Base-by-base conservation (phyloP, 306 rosid species). In the Vigna trinervia region DNA sequence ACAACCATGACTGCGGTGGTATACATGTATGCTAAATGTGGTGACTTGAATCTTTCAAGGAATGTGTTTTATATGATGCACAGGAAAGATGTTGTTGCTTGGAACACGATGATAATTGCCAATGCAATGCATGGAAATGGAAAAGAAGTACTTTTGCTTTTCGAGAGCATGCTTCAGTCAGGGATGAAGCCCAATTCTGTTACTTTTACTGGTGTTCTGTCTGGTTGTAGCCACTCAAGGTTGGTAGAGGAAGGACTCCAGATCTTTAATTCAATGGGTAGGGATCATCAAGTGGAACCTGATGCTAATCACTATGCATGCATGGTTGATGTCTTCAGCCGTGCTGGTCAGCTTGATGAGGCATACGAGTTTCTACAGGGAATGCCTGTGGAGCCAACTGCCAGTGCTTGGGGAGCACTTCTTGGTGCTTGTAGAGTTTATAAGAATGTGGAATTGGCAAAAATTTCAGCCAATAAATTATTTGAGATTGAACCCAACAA, bases 221-320 rank as follows among this genome's bases (percentile, higher is more conserved):
- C 87, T 36, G 88, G 92, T 65, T 86, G 92, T 84, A 84, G 92
- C 71, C 92, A 88, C 81, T 86, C 92, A 30, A 59, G 74, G 62
- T 72, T 86, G 22, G 90, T 86, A 47, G 88, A 84, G 12, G 82
- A 86, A 71, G 90, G 88, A 65, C 60, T 82, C 14, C 39, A 38
- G 34, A 77, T 84, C 39, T 86, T 88, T 53, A 47, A 80, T 68
- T 88, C 88, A 34, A 88, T 86, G 89, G 64, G 20, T 75, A 82
- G 77, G 79, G 86, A 80, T 84, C 80, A 86, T 83, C 80, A 51
- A 4, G 56, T 85, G 39, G 85, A 80, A 58, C 86, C 93, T 51
- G 82, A 83, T 81, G 80, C 78, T 38, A 85, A 59, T 76, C 93
- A 89, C 61, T 86, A 85, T 59, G 79, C 90, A 17, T 82, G 89